phyloP scores from a whole-genome alignment of 768 basidiomycete species.

The Boletus barrowsii region DNA sequence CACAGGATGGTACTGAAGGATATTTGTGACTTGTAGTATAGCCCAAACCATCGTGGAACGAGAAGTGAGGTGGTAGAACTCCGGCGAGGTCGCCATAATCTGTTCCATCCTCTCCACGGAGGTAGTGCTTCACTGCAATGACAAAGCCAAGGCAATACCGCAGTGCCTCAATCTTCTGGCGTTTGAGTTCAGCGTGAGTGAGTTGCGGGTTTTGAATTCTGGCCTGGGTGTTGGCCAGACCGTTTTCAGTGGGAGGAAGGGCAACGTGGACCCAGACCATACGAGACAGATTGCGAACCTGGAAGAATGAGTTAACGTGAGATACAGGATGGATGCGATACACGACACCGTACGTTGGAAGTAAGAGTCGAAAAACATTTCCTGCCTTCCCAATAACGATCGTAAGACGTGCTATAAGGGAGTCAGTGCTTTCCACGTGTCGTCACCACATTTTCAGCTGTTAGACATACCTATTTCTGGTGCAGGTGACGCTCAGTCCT shows the following conservation, averaged over 20 bases:
- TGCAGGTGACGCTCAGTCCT: not conserved
- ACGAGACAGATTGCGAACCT: conserved; percentile 72
- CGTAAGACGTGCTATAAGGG: conserved; percentile 68
- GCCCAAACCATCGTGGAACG: conserved; percentile 43
- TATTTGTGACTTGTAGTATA: conserved; percentile 35
- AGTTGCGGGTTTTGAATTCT: conserved; percentile 47
- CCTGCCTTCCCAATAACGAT: conserved; percentile 86
- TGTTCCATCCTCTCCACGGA: conserved; percentile 79
- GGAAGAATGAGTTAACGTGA: not conserved
- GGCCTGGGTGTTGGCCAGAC: conserved; percentile 43
- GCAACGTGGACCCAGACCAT: conserved; percentile 77
- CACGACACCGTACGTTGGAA: conserved; percentile 46
- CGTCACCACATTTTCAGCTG: not conserved
- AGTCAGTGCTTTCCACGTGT: not conserved
- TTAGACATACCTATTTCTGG: conserved; percentile 60
- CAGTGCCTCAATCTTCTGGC: conserved; percentile 67
- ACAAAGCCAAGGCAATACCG: conserved; percentile 69
- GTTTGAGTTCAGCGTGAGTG: conserved; percentile 52
- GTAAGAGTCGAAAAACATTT: conserved; percentile 75
- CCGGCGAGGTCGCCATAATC: conserved; percentile 64
- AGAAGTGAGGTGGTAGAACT: conserved; percentile 62
- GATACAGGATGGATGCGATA: not conserved
- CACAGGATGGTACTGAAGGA: conserved; percentile 38
- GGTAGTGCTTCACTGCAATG: conserved; percentile 73
- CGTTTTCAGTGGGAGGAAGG: conserved; percentile 55